Percentiles rank a stretch among this genome's conserved stretches.
These are phyloP conservation scores for Leishmania mexicana DNA, from an alignment of 208 protist genomes.

Conservation along the genomic window DNA sequence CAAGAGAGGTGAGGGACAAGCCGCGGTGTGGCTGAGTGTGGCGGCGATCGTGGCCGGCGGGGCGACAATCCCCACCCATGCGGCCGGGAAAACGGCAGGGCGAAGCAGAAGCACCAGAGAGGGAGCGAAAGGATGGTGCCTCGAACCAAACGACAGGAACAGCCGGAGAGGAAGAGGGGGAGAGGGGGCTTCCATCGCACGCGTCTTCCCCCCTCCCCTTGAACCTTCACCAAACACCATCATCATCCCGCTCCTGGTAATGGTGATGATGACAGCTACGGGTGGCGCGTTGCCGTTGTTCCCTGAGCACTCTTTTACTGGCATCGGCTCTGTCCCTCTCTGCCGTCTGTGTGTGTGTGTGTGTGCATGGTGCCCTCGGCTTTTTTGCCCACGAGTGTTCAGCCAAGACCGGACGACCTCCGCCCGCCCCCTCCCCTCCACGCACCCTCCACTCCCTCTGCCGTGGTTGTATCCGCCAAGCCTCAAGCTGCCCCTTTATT, in stretches of 20 bases:
- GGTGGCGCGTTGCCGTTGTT: neutral
- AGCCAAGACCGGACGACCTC: neutral
- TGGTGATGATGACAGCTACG: neutral
- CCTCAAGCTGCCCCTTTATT: too few relatives aligned
- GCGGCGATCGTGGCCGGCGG: neutral
- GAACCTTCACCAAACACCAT: neutral
- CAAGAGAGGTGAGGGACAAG: neutral
- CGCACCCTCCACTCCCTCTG: too few relatives aligned
- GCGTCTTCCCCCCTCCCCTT: neutral
- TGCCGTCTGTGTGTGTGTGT: neutral
- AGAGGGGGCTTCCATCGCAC: neutral
- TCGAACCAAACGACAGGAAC: neutral
- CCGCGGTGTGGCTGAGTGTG: neutral
- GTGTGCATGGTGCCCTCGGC: neutral
- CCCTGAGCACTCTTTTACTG: neutral
- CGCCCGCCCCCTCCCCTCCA: neutral
- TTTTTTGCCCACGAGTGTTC: neutral
- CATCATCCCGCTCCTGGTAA: neutral
- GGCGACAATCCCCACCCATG: neutral
- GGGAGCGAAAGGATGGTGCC: neutral
- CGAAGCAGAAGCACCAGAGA: too few relatives aligned
- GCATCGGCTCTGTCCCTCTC: neutral
- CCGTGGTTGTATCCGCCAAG: too few relatives aligned
- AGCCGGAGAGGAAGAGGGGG: neutral
- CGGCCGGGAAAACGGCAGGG: neutral